These are phyloP conservation scores for Cytospora schulzeri DNA, from an alignment of 2,329 filamentous ascomycete genomes.

Conservation along the genomic window DNA sequence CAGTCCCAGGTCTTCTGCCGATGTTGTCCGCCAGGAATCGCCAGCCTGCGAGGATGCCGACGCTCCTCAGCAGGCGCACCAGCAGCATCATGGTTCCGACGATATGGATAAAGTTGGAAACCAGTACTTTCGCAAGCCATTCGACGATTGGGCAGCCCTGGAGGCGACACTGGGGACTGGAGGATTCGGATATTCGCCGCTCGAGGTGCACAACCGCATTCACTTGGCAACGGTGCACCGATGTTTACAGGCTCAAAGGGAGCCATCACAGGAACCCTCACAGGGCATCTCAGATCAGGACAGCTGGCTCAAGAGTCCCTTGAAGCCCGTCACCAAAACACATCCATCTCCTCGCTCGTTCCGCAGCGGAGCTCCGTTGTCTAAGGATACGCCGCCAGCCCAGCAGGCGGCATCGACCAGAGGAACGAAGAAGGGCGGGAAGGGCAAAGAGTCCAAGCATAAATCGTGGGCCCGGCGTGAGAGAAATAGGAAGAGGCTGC, in stretches of 20 bases:
- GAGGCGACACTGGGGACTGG: slow-evolving; percentile 5
- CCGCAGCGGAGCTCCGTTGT: slow-evolving; percentile 10
- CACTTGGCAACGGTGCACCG: slow-evolving; percentile 19
- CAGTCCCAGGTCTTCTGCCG: neutral
- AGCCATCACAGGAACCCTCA: neutral
- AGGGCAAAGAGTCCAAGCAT: neutral
- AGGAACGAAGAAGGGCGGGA: neutral
- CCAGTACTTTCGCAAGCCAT: neutral
- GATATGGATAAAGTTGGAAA: neutral
- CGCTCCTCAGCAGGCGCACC: neutral
- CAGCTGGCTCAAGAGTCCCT: neutral
- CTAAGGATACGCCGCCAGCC: slow-evolving; percentile 3
- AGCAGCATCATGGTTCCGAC: no score
- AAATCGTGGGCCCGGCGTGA: neutral
- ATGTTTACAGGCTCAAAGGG: neutral
- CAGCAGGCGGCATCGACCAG: neutral
- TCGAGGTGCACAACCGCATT: slow-evolving; percentile 22
- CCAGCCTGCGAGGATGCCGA: neutral
- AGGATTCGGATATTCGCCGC: slow-evolving; percentile 5
- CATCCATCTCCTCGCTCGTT: neutral
- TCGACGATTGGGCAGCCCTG: slow-evolving; percentile 18
- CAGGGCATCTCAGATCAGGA: neutral
- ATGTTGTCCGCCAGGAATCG: neutral
- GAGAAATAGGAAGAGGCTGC: neutral
- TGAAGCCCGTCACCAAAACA: neutral